A percentile compares a stretch with the other conserved stretches of the same genome.
These are phyloP conservation scores for Schizonepeta tenuifolia DNA, from an alignment of 257 asterid genomes.

Conservation along the genomic window DNA sequence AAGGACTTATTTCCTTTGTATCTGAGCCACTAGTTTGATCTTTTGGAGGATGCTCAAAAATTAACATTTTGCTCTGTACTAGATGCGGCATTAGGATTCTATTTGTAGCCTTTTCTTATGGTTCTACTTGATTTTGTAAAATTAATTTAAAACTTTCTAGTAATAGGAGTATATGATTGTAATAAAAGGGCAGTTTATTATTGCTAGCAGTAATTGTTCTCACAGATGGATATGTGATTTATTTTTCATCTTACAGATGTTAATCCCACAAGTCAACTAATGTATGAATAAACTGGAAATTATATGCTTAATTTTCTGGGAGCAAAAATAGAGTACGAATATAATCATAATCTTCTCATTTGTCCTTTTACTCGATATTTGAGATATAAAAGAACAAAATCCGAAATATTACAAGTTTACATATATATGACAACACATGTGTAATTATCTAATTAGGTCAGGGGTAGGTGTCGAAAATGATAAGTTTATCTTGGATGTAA, in stretches of 20 bases:
- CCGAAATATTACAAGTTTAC: too few species aligned
- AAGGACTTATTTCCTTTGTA: not conserved
- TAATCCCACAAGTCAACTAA: too few species aligned
- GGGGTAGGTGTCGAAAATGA: too few species aligned
- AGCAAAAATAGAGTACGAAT: too few species aligned
- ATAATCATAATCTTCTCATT: too few species aligned
- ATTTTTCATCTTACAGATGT: not conserved
- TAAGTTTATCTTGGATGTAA: too few species aligned
- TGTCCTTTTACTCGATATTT: too few species aligned
- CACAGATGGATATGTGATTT: not conserved
- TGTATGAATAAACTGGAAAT: too few species aligned
- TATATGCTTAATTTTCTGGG: too few species aligned
- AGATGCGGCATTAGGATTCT: conserved; percentile 30
- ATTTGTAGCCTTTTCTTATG: conserved; percentile 22
- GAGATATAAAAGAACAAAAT: too few species aligned
- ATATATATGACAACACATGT: too few species aligned
- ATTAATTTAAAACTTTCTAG: conserved; percentile 12
- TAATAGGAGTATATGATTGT: conserved; percentile 5
- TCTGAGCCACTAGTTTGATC: conserved; percentile 3
- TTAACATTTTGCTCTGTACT: conserved; percentile 22
- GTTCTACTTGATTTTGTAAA: conserved; percentile 30
- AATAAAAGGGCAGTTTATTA: conserved; percentile 15
- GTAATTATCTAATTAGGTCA: too few species aligned
- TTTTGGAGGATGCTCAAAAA: conserved; percentile 24
- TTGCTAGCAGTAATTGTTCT: not conserved